Evolutionary conservation across 1,284 basidiomycete genomes (phyloP).

Genomic region (Moesziomyces sp.): DNA sequence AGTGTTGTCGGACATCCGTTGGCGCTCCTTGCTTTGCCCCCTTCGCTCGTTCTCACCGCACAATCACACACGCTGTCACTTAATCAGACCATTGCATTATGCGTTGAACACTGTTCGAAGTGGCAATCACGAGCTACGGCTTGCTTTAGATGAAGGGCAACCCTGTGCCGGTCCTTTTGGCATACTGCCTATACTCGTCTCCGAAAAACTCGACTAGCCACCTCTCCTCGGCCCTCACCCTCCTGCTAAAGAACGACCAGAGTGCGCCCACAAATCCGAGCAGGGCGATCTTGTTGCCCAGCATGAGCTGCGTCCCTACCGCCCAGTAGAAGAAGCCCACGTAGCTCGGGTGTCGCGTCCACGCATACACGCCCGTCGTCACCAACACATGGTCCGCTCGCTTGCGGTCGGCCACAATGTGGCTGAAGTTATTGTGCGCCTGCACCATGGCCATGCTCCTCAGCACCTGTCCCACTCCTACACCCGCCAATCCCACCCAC

Average conservation of each 20-base stretch:
- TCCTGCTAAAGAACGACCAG: constrained; percentile 84
- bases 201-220: constrained; percentile 84
- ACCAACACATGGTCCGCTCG: constrained; percentile 60
- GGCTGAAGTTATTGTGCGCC: constrained; percentile 91
- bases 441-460: constrained; percentile 95
- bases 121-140: no score
- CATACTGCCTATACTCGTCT: constrained; percentile 78
- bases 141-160: constrained; percentile 70
- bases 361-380: constrained; percentile 60
- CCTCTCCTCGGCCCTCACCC: constrained; percentile 83
- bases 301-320: constrained; percentile 88
- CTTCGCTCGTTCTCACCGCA: no score
- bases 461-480: constrained; percentile 79
- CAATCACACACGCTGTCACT: no score
- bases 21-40: no score
- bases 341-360: constrained; percentile 93
- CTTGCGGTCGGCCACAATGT: constrained; percentile 69
- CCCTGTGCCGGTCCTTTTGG: constrained; percentile 76
- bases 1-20: no score
- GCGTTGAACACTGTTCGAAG: no score
- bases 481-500: constrained; percentile 73
- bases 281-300: constrained; percentile 86
- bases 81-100: no score
- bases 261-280: constrained; percentile 75
- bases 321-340: constrained; percentile 99